Percentiles rank a stretch among this genome's conserved stretches.
These are phyloP conservation scores for Lachnellula arida DNA, from an alignment of 2,329 filamentous ascomycete genomes.

Conservation along the genomic window DNA sequence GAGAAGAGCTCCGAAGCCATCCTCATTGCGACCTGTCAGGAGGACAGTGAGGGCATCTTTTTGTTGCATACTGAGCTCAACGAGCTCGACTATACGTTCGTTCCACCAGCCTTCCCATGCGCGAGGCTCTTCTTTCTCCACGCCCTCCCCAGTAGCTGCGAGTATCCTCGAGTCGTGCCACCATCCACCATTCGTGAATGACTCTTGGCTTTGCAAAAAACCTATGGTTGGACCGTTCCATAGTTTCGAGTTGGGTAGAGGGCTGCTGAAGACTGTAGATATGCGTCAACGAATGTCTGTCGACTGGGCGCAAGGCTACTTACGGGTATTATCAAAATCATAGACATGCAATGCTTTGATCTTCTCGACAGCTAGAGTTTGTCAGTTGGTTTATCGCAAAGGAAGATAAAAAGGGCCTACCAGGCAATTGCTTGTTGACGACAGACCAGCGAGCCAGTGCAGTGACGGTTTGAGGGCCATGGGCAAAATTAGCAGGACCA, in stretches of 20 bases:
- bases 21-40: constrained; percentile 79
- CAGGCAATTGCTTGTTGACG: constrained; percentile 64
- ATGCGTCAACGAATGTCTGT: constrained; percentile 11
- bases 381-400: constrained; percentile 14
- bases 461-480: constrained; percentile 54
- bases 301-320: constrained; percentile 29
- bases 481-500: constrained; percentile 7
- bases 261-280: constrained; percentile 75
- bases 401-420: constrained; percentile 37
- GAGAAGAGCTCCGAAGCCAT: constrained; percentile 71
- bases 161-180: constrained; percentile 93
- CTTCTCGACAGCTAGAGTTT: constrained; percentile 49
- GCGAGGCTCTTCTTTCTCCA: constrained; percentile 73
- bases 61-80: constrained; percentile 74
- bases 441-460: constrained; percentile 82
- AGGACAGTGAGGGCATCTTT: constrained; percentile 81
- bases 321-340: constrained; percentile 96
- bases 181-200: constrained; percentile 83
- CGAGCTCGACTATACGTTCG: constrained; percentile 78
- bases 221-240: constrained; percentile 80
- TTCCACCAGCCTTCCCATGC: constrained; percentile 98
- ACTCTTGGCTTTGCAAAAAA: constrained; percentile 68
- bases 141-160: constrained; percentile 76
- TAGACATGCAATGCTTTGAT: constrained; percentile 87
- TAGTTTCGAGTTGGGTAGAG: constrained; percentile 80